A percentile compares a stretch with the other conserved stretches of the same genome.
Conservation (phyloP, 2,329 filamentous ascomycete genomes). For the Lachnellula willkommii region DNA sequence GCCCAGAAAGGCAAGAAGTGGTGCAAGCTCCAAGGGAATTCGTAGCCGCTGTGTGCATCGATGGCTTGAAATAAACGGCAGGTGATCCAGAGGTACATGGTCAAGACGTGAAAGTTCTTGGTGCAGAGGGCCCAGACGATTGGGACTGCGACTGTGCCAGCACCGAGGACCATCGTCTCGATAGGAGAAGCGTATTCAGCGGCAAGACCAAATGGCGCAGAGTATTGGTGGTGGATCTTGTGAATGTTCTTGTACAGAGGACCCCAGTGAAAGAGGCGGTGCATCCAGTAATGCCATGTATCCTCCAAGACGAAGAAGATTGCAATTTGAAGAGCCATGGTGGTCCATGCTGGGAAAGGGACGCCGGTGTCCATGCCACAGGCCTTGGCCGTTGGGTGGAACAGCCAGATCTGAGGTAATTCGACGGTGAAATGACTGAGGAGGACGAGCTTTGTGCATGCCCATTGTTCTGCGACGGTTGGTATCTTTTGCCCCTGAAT, state of each 20-base stretch:
- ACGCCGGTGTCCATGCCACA: slow-evolving; percentile 84
- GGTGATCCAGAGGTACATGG: slow-evolving; percentile 97
- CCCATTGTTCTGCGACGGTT: slow-evolving; percentile 87
- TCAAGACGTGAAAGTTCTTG: slow-evolving; percentile 85
- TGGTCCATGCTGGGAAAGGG: slow-evolving; percentile 80
- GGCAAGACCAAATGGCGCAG: slow-evolving; percentile 90
- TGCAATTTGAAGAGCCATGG: slow-evolving; percentile 84
- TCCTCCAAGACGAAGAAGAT: slow-evolving; percentile 96
- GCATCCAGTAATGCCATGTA: slow-evolving; percentile 96
- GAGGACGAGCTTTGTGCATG: slow-evolving; percentile 88
- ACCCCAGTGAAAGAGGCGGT: slow-evolving; percentile 88
- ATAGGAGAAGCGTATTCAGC: slow-evolving; percentile 98
- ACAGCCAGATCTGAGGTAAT: slow-evolving; percentile 97
- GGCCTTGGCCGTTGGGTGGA: slow-evolving; percentile 92
- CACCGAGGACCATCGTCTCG: slow-evolving; percentile 89
- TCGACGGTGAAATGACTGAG: slow-evolving; percentile 97
- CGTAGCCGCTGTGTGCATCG: slow-evolving; percentile 94
- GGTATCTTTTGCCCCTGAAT: slow-evolving; percentile 84
- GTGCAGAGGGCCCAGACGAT: slow-evolving; percentile 80
- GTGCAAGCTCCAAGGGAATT: slow-evolving; percentile 95
- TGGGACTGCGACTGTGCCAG: slow-evolving; percentile 77
- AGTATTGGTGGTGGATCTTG: slow-evolving; percentile 99
- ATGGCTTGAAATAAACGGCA: slow-evolving; percentile 94
- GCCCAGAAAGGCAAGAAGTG: slow-evolving; percentile 98
- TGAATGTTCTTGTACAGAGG: slow-evolving; percentile 95